These are phyloP conservation scores for Hypoxylon fuscum DNA, from an alignment of 495 filamentous ascomycete species.

Conservation along the genomic window DNA sequence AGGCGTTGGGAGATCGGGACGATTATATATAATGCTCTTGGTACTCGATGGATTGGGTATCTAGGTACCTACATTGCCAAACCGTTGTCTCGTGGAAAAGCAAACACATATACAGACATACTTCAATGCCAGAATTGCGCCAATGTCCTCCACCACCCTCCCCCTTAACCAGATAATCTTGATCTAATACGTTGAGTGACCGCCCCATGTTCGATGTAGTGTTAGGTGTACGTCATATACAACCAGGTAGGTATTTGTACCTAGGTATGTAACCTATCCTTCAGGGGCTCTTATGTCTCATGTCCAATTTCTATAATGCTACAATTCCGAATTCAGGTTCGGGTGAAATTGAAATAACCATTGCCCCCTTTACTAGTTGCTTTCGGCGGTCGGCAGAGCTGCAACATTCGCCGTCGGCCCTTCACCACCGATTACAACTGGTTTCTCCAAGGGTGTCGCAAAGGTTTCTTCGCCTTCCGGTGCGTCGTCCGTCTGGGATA, in stretches of 20 bases:
- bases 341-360: neutral
- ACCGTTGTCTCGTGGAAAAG: too few species aligned
- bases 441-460: conserved; percentile 20
- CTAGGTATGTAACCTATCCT: too few species aligned
- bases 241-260: conserved; percentile 9
- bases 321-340: neutral
- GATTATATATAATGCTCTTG: conserved; percentile 15
- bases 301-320: neutral
- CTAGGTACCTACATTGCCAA: too few species aligned
- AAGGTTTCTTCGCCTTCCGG: conserved; percentile 30
- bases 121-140: conserved; percentile 11
- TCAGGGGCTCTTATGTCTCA: neutral
- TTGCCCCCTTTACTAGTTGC: neutral
- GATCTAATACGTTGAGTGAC: neutral
- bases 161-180: neutral
- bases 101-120: too few species aligned
- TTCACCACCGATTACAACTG: conserved; percentile 24
- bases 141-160: neutral
- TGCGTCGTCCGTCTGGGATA: conserved; percentile 26
- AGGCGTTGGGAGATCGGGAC: conserved; percentile 15
- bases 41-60: neutral
- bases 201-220: conserved; percentile 1
- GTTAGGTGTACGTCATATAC: conserved; percentile 1
- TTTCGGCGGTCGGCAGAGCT: conserved; percentile 23
- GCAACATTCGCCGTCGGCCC: conserved; percentile 28